These are phyloP conservation scores for Rubia peregrina DNA, from an alignment of 305 asterid genomes.

Conservation along the genomic window DNA sequence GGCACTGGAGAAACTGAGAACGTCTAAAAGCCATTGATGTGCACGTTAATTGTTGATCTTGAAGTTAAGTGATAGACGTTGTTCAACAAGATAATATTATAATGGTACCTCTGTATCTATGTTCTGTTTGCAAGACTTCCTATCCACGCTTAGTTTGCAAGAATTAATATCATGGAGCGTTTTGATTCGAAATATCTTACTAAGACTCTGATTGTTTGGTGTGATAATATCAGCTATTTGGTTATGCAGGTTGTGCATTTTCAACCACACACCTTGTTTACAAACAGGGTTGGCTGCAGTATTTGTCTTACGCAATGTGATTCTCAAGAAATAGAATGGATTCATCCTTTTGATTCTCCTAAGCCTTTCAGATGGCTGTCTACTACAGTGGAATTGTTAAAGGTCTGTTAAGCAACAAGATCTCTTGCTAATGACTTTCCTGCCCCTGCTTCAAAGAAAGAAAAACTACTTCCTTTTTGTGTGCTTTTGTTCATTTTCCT, in stretches of 20 bases:
- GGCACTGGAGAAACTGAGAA: not conserved
- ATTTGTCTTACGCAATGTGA: slow-evolving; percentile 75
- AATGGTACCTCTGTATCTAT: not conserved
- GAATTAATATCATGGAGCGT: not conserved
- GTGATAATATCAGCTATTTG: slow-evolving; percentile 15
- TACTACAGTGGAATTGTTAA: slow-evolving; percentile 64
- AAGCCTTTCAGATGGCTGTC: slow-evolving; percentile 78
- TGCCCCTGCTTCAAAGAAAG: not conserved
- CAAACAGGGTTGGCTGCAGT: slow-evolving; percentile 76
- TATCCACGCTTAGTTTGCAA: not conserved
- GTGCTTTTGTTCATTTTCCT: not conserved
- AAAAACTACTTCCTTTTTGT: not conserved
- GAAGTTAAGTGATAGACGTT: not conserved
- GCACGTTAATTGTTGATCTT: not conserved
- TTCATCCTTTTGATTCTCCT: slow-evolving; percentile 81
- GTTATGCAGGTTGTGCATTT: slow-evolving; percentile 81
- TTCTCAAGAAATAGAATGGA: slow-evolving; percentile 68
- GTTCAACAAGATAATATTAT: not conserved
- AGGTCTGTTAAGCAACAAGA: slow-evolving; percentile 41
- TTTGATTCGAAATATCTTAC: no score
- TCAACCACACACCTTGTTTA: slow-evolving; percentile 83
- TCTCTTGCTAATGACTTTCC: not conserved
- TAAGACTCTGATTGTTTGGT: not conserved
- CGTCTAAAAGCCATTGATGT: not conserved
- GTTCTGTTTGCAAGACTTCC: not conserved